Evolutionary conservation across 2,329 filamentous ascomycete species (phyloP).

Genomic region (Penicillium glabrum): DNA sequence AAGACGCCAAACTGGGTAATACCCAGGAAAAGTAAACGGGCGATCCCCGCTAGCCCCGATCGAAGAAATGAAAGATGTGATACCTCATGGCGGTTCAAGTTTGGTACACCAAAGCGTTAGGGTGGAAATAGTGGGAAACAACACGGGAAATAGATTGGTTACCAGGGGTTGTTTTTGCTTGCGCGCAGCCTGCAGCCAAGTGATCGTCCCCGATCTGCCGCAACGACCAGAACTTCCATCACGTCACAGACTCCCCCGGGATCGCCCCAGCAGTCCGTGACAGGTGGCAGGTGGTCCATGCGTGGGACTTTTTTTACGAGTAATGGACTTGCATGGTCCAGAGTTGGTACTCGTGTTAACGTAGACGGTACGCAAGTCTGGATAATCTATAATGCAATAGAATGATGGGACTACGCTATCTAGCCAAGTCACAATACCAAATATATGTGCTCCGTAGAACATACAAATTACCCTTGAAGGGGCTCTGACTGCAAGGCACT

Average conservation of each 20-base stretch:
- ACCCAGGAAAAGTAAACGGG: slow-evolving; percentile 8
- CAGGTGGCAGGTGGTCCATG: slow-evolving; percentile 26
- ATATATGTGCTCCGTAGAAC: no score
- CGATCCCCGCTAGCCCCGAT: slow-evolving; percentile 20
- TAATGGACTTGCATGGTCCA: no score
- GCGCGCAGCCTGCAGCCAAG: slow-evolving; percentile 18
- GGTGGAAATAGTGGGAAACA: slow-evolving; percentile 14
- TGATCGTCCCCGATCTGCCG: slow-evolving; percentile 14
- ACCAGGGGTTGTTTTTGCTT: slow-evolving; percentile 9
- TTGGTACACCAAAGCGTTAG: slow-evolving; percentile 14
- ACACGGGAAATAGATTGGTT: slow-evolving; percentile 23
- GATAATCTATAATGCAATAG: background rate
- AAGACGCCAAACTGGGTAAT: slow-evolving; percentile 18
- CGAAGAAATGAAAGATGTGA: slow-evolving; percentile 1
- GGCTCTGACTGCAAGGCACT: background rate
- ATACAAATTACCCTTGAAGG: no score
- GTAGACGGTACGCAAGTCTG: no score
- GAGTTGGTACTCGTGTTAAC: no score
- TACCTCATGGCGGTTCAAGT: background rate
- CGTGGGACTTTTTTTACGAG: background rate
- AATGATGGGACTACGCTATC: background rate
- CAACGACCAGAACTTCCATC: slow-evolving; percentile 2
- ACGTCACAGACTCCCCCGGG: slow-evolving; percentile 13
- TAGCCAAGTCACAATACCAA: no score
- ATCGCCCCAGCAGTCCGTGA: slow-evolving; percentile 20